These are phyloP conservation scores for Geotrichum bryndzae DNA, from an alignment of 1,139 yeast genomes.

Conservation along the genomic window DNA sequence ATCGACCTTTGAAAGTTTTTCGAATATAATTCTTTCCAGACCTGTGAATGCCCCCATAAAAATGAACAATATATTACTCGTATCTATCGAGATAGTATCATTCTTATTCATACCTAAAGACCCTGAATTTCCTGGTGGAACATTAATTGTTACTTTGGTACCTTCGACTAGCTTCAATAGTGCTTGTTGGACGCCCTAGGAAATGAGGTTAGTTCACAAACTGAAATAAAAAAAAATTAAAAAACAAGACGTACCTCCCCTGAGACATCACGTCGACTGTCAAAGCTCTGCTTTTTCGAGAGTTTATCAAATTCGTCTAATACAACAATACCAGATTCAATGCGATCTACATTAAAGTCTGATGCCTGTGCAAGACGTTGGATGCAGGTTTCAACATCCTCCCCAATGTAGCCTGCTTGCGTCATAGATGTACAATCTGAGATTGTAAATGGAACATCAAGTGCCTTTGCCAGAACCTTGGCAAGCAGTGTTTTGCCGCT, in stretches of 20 bases:
- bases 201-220: background rate
- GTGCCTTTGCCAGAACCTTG: slow-evolving; percentile 43
- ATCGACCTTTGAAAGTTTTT: slow-evolving; percentile 12
- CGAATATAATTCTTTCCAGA: slow-evolving; percentile 41
- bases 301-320: slow-evolving; percentile 51
- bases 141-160: slow-evolving; percentile 42
- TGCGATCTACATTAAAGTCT: slow-evolving; percentile 42
- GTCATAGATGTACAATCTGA: slow-evolving; percentile 53
- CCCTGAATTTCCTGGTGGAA: slow-evolving; percentile 39
- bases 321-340: slow-evolving; percentile 50
- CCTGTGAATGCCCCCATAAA: slow-evolving; percentile 56
- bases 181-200: slow-evolving; percentile 49
- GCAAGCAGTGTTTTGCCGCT: slow-evolving; percentile 52
- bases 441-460: slow-evolving; percentile 49
- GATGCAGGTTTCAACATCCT: slow-evolving; percentile 50
- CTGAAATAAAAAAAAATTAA: background rate
- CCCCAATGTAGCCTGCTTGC: slow-evolving; percentile 56
- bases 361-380: slow-evolving; percentile 45
- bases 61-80: slow-evolving; percentile 47
- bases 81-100: slow-evolving; percentile 43
- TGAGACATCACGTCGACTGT: slow-evolving; percentile 48
- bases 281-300: slow-evolving; percentile 41
- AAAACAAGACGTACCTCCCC: slow-evolving; percentile 36
- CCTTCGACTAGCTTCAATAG: slow-evolving; percentile 50
- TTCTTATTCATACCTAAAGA: slow-evolving; percentile 25